Evolutionary conservation across 208 protist species (phyloP), one percentile per base, ranked within the genome.

Genomic region (Leptomonas seymouri): DNA sequence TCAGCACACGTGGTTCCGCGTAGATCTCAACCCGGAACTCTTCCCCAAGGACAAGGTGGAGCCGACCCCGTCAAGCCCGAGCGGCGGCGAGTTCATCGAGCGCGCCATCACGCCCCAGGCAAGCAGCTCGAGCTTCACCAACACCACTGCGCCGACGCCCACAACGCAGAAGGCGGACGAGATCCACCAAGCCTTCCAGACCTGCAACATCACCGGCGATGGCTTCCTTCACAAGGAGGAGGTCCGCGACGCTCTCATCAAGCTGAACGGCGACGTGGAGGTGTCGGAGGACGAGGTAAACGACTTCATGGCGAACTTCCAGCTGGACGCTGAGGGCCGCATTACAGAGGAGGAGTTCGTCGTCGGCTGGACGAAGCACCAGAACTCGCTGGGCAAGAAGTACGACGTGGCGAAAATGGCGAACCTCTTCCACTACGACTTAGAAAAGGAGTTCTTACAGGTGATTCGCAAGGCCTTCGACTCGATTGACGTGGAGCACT

Each of bases 301-400:
- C 18, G 70, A 78, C 20, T 93, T 97, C 57, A 91, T 95, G 85
- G 81, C 67, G 50, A 91, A 89, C 73, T 97, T 97, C 67, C 63
- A 77, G 45, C 71, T 90, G 15, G 86, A 94, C 58, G 71, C 67
- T 28, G 78, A 93, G 53, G 88, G 88, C 6, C 75, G 85, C 31
- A 94, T 97, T 44, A 91, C 90, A n/a, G 85, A 95, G 67, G 88
- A 91, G 74, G 82, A 95, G 45, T 97, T 97, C 68, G 67, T 94
- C 46, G 75, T 90, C 39, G 92, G 92, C 23, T 97, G 83, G 82
- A 91, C 80, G 0, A 80, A 77, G 59, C 84, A 94, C 60, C 85
- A 92, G 67, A 90, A 91, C 65, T 63, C 76, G 28, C 75, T 91
- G n/a, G 86, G 86, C 21, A 92, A 91, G 66, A 90, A 91, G 67